A percentile compares a stretch with the other conserved stretches of the same genome.
Evolutionary conservation across 148 eudicot genomes (phyloP).

Genomic region (Heliamphora exappendiculata): DNA sequence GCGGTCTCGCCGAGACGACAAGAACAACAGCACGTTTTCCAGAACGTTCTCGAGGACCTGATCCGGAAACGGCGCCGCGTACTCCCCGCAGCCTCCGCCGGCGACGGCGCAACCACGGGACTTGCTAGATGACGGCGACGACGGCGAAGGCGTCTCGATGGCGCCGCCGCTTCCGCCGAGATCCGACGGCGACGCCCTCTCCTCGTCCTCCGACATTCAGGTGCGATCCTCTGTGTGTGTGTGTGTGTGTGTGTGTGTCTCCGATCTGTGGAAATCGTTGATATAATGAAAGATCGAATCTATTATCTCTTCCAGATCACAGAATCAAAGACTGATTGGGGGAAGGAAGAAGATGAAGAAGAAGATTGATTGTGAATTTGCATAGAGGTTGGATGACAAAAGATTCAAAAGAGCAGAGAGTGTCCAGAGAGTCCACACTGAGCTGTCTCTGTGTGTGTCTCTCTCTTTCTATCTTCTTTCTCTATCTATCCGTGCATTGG

Average conservation of each 20-base stretch:
- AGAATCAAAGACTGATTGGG: background rate
- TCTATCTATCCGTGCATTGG: constrained; percentile 16
- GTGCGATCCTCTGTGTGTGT: background rate
- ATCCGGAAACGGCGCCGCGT: constrained; percentile 43
- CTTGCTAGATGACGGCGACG: too few relatives aligned
- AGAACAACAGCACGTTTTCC: constrained; percentile 56
- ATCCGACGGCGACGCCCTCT: constrained; percentile 5
- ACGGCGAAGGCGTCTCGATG: background rate
- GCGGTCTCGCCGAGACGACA: constrained; percentile 48
- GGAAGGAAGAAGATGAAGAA: background rate
- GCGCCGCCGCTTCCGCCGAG: too few relatives aligned
- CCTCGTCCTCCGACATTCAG: constrained; percentile 14
- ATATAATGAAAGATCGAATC: constrained; percentile 3
- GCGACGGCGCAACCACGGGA: constrained; percentile 6
- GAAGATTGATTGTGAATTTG: background rate
- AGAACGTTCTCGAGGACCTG: constrained; percentile 75
- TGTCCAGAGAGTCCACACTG: constrained; percentile 10
- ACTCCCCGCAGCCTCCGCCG: constrained; percentile 16
- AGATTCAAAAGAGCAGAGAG: constrained; percentile 8
- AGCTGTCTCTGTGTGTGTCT: constrained; percentile 10
- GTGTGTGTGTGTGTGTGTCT: background rate
- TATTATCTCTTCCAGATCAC: background rate
- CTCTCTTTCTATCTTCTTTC: background rate
- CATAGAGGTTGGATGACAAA: too few relatives aligned
- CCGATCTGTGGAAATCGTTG: constrained; percentile 7